phyloP scores from a whole-genome alignment of 345 rosid species.

The Aethionema arabicum region DNA sequence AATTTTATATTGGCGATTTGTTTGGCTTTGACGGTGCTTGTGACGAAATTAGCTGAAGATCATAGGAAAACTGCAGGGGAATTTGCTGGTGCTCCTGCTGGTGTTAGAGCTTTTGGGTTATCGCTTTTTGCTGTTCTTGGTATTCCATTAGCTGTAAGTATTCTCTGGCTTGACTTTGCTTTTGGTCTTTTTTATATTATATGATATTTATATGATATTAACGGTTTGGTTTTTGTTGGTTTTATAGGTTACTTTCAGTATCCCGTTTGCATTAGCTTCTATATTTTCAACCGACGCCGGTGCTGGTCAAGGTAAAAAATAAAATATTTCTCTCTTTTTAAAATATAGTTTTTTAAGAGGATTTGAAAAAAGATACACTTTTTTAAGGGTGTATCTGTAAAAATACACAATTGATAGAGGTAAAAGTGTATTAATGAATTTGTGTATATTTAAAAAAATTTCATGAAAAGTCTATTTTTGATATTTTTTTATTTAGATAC shows the following conservation, averaged over 20 bases:
- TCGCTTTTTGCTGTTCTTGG: slow-evolving; percentile 65
- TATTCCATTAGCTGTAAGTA: slow-evolving; percentile 73
- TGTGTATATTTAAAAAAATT: no score
- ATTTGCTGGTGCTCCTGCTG: slow-evolving; percentile 35
- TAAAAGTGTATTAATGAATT: no score
- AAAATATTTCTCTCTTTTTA: no score
- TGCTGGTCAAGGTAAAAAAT: slow-evolving; percentile 76
- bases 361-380: no score
- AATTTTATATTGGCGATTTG: slow-evolving; percentile 56
- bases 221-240: neutral
- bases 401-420: no score
- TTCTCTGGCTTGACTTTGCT: no score
- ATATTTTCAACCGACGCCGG: slow-evolving; percentile 53
- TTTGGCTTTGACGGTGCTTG: slow-evolving; percentile 44
- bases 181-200: neutral
- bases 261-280: slow-evolving; percentile 86
- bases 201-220: neutral
- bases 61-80: slow-evolving; percentile 27
- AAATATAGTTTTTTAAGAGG: no score
- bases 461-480: no score
- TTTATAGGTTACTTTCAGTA: slow-evolving; percentile 63
- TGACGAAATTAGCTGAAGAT: slow-evolving; percentile 58
- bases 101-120: slow-evolving; percentile 49
- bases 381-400: neutral
- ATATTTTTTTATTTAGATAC: neutral